These are phyloP conservation scores for Kalanchoe fedtschenkoi DNA, from an alignment of 164 flowering plant species.

Conservation along the genomic window DNA sequence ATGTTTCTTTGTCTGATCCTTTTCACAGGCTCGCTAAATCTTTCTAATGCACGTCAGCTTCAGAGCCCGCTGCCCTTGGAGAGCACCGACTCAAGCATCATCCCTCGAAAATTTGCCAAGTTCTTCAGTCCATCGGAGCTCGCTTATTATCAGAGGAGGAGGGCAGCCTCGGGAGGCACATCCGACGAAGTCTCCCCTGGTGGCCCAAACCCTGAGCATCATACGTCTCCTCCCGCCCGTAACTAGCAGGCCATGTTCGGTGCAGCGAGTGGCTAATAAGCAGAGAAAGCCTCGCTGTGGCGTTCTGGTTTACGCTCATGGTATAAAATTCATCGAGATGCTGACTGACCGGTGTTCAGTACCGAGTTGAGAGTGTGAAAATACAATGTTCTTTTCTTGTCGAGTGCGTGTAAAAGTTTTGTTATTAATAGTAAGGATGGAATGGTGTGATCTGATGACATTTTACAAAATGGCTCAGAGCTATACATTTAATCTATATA, in stretches of 20 bases:
- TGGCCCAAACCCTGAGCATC: slow-evolving; percentile 8
- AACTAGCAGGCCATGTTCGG: not conserved
- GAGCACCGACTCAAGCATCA: not conserved
- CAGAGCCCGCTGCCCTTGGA: not conserved
- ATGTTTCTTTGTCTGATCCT: not conserved
- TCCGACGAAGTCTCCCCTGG: slow-evolving; percentile 5
- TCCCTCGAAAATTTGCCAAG: not conserved
- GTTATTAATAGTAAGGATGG: too few relatives aligned
- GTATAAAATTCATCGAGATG: too few relatives aligned
- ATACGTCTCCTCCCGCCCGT: not conserved
- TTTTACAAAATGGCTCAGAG: too few relatives aligned
- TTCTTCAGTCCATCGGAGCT: slow-evolving; percentile 6
- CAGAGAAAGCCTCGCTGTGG: too few relatives aligned
- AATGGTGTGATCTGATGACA: too few relatives aligned
- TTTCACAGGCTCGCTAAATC: not conserved
- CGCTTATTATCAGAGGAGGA: not conserved
- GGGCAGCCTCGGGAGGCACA: not conserved
- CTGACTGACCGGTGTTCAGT: too few relatives aligned
- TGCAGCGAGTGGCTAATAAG: too few relatives aligned
- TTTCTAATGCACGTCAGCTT: not conserved
- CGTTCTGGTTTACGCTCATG: too few relatives aligned
- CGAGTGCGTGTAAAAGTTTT: too few relatives aligned
- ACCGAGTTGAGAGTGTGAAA: too few relatives aligned
- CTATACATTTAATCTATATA: too few relatives aligned
- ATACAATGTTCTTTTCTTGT: too few relatives aligned